Evolutionary conservation across 1,284 basidiomycete genomes (phyloP), one percentile per base, ranked within the genome.

Genomic region (Cutaneotrichosporon dermatis): DNA sequence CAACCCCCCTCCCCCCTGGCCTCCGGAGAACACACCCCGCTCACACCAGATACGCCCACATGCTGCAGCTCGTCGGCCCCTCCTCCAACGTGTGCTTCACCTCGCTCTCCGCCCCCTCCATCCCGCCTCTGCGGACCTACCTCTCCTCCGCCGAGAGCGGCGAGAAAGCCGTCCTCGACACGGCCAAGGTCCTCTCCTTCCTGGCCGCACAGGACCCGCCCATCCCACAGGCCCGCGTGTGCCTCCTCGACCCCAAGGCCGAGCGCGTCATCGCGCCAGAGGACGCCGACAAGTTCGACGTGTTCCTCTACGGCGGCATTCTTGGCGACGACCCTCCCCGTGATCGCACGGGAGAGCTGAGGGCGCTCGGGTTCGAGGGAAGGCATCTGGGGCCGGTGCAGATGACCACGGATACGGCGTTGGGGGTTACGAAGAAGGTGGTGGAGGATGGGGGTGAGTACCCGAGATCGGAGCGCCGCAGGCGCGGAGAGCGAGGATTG

Each of bases 321-420:
- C 64, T 79, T 33, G 74, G 79, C 58, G 75, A 76, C 63, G 73
- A 78, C 65, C 74, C 76, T 33, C 73, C 77, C 45, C 61, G 75
- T 53, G 79, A 80, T 64, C 68, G 81, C 49, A 99, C 95, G 0
- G 84, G 86, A 3, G 90, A 95, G 72, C 83, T 99, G 45, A 86
- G 96, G 34, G 82, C 82, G 11, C 79, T 93, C 13, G 92, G 92
- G 0, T 98, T 96, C 73, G 90, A 91, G 0, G 84, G 83, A 3
- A 83, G 93, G 34, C 89, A 89, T 75, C 81, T 96, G 4, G 91
- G 90, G 0, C 80, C 84, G 1, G 81, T 92, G 1, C 96, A 99
- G 76, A 99, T 99, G 95, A 98, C 95, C 33, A 99, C 95, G 0
- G 95, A 99, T 75, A 98, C 95, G 1, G 95, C 95, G 0, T 81